Evolutionary conservation across 2,329 filamentous ascomycete species (phyloP), one percentile per base, ranked within the genome.

Genomic region (Penicillium sp.): DNA sequence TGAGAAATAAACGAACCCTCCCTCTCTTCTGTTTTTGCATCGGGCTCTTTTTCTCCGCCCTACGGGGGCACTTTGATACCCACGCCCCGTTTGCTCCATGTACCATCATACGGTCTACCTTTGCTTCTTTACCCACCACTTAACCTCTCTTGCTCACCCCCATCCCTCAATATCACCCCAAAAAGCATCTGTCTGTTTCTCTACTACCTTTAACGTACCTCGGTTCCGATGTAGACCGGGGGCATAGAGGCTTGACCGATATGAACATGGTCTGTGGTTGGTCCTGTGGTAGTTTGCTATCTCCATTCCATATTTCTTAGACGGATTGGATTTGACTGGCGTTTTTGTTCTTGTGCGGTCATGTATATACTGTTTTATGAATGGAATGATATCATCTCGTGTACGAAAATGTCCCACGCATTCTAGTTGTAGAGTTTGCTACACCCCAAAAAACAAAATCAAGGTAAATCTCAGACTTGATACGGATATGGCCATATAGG

Each of bases 1-100:
- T 33, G 70, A 72, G 46, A 72, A 73, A 64, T 71, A 63, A 62
- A 46, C 11, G 9, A n/a, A 5, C 53, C 54, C 47, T 53, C 58
- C 58, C 56, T 58, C 16, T 14, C 14, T 41, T 56, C 50, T 38
- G 33, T 52, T 49, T 50, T 22, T 53, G 47, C 54, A 55, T 55
- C 48, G 45, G 57, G 50, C 3, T 48, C 50, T 33, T 45, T 47
- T 35, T 39, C 41, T 52, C 36, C 39, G 46, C 47, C 40, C 24
- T 28, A 18, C 24, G 47, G 54, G 55, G 43, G 38, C 44, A 40
- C 39, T 50, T 61, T 62, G 61, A 63, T 63, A 62, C 59, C 58
- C 58, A 60, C 48, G 45, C 39, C 55, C 55, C 56, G 57, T 57
- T 54, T 51, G 52, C 52, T 43, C 54, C 25, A 52, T 63, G 59